Evolutionary conservation across 1,139 yeast genomes (phyloP).

Genomic region (Saccharomycopsis hybrid): DNA sequence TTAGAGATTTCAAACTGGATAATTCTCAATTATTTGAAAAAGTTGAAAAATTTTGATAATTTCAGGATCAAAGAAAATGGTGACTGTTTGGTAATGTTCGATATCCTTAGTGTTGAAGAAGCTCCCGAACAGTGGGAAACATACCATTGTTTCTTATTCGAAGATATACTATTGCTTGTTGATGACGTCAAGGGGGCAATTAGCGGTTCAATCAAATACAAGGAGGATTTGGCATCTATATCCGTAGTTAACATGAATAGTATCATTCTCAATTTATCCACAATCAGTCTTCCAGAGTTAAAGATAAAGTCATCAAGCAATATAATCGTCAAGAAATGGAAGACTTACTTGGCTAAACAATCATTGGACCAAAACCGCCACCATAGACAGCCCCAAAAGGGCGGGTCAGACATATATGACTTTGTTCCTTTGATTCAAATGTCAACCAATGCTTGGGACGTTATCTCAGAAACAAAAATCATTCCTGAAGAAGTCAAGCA

Average conservation of each 20-base stretch:
- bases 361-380: too few species aligned
- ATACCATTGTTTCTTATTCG: constrained; percentile 37
- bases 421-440: constrained; percentile 39
- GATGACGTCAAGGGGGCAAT: constrained; percentile 32
- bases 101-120: constrained; percentile 14
- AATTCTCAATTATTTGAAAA: constrained; percentile 2
- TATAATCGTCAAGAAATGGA: constrained; percentile 39
- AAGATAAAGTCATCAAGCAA: constrained; percentile 33
- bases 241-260: constrained; percentile 28
- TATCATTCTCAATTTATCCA: constrained; percentile 35
- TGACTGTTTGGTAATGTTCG: constrained; percentile 16
- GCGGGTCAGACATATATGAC: neutral
- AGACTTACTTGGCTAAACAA: constrained; percentile 29
- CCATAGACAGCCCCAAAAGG: neutral
- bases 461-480: constrained; percentile 26
- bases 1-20: constrained; percentile 12
- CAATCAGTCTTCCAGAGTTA: constrained; percentile 42
- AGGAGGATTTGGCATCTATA: constrained; percentile 33
- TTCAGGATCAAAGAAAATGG: neutral
- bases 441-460: constrained; percentile 46
- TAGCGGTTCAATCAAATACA: constrained; percentile 33
- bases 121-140: constrained; percentile 30
- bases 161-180: constrained; percentile 32
- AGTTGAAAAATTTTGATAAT: constrained; percentile 5
- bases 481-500: constrained; percentile 38